phyloP scores from a whole-genome alignment of 2,329 filamentous ascomycete genomes.

The Tolypocladium capitatum region DNA sequence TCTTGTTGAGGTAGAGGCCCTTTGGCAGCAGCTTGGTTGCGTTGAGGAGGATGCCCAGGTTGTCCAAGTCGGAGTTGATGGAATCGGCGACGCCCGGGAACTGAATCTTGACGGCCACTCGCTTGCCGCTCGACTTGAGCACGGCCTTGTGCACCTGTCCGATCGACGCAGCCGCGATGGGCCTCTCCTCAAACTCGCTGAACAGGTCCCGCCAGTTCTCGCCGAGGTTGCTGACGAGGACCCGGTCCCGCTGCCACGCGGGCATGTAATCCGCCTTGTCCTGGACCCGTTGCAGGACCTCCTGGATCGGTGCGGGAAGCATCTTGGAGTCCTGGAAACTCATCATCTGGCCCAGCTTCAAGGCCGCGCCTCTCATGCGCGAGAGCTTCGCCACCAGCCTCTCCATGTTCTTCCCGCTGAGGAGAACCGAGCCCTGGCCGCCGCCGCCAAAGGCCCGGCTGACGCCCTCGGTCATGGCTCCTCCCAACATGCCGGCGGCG shows the following conservation, averaged over 20 bases:
- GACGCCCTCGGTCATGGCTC: conserved; percentile 74
- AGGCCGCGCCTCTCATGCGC: conserved; percentile 89
- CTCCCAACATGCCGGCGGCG: conserved; percentile 89
- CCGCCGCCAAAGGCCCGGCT: conserved; percentile 63
- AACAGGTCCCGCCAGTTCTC: conserved; percentile 76
- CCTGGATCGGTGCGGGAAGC: conserved; percentile 73
- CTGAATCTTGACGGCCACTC: conserved; percentile 91
- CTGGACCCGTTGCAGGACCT: conserved; percentile 86
- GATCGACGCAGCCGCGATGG: conserved; percentile 91
- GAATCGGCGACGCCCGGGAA: conserved; percentile 93
- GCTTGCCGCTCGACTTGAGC: conserved; percentile 58
- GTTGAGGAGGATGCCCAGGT: conserved; percentile 78
- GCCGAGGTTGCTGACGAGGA: conserved; percentile 68
- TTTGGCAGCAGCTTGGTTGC: conserved; percentile 82
- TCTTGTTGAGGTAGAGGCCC: conserved; percentile 90
- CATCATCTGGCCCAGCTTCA: conserved; percentile 96
- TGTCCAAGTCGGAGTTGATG: conserved; percentile 93
- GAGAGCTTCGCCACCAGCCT: conserved; percentile 85
- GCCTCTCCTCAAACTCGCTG: conserved; percentile 72
- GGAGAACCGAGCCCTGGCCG: conserved; percentile 61
- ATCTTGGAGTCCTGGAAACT: conserved; percentile 97
- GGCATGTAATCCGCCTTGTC: conserved; percentile 98
- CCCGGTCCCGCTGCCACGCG: conserved; percentile 76
- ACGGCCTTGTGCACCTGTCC: conserved; percentile 87
- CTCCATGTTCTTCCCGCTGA: conserved; percentile 86